Percentiles rank a stretch among this genome's conserved stretches.
These are phyloP conservation scores for Stropharia rugosoannulata DNA, from an alignment of 768 basidiomycete genomes.

Conservation along the genomic window DNA sequence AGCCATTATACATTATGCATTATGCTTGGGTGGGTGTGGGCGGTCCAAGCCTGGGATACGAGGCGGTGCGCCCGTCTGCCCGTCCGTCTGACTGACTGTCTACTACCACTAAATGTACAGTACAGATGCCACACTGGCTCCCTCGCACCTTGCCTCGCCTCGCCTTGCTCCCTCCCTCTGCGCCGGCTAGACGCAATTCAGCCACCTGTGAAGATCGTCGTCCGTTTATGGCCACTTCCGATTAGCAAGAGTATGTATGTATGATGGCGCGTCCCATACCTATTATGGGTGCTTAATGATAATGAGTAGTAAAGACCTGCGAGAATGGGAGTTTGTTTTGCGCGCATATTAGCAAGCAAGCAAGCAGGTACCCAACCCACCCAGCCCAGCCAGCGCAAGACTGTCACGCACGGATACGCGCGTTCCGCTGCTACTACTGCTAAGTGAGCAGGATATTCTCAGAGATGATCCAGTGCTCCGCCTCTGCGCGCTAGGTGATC, in stretches of 20 bases:
- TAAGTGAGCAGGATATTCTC: background rate
- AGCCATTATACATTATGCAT: no score
- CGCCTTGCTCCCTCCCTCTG: no score
- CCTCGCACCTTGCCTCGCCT: slow-evolving; percentile 1
- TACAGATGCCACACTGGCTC: background rate
- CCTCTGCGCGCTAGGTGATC: background rate
- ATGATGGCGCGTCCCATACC: no score
- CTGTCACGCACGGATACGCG: no score
- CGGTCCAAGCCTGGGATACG: background rate
- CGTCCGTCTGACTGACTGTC: no score
- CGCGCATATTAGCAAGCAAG: no score
- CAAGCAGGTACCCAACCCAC: no score
- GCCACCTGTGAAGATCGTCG: slow-evolving; percentile 1
- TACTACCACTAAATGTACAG: no score
- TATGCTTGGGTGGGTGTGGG: no score
- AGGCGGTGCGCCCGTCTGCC: background rate
- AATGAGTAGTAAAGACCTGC: background rate
- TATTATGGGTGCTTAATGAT: background rate
- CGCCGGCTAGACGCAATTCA: slow-evolving; percentile 2
- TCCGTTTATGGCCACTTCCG: slow-evolving; percentile 2
- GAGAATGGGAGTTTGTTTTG: no score
- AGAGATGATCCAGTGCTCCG: slow-evolving; percentile 3
- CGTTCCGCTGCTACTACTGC: background rate
- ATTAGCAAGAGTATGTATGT: no score
- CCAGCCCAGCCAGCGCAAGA: no score